Base-by-base conservation (phyloP, 2,329 filamentous ascomycete genomes). In the Neoascochyta sp. region DNA sequence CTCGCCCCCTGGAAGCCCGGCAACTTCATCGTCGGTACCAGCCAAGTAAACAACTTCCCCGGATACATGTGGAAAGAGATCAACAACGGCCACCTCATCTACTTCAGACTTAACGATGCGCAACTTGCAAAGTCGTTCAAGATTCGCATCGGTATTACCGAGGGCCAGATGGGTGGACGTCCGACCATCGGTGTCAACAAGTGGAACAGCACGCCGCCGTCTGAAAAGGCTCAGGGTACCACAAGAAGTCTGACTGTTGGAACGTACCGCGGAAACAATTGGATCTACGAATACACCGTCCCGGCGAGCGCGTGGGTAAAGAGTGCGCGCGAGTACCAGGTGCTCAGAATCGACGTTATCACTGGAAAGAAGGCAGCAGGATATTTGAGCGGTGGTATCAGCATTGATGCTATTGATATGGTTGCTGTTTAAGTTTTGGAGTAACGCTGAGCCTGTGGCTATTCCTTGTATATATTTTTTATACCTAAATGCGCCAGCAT, bases 31-130 rank as follows among this genome's bases (percentile, higher is more conserved):
- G 28, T 52, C 9, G 46, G 47, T 7, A 52, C 40, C 10, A 35
- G 34, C 11, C 16, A 22, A 3, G 15, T 34, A 1, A 36, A 27
- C 18, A 25, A 34, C 20, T 65, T 68, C 45, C 65, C 64, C 0
- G 61, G 62, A 2, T 68, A 68, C 37, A 65, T 68, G 32, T 67
- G 63, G 63, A 56, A 60, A 17, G 64, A 63, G 23, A 34, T 67
- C 27, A 67, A 67, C 50, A 67, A 65, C 44, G 53, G 60, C 24
- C 59, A 65, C 28, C 30, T 67, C 15, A 51, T 67, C 10, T 68
- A 67, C 47, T 68, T 68, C 50, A 54, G 44, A 15, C 32, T 53
- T 9, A 43, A 16, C 4, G 32, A 42, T 24, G 39, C 36, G 3
- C 46, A 52, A 25, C 35, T 52, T 1, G 49, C 61, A 5, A 23